Base-by-base conservation (phyloP, 73 alveolate species). In the Paramecium caudatum region DNA sequence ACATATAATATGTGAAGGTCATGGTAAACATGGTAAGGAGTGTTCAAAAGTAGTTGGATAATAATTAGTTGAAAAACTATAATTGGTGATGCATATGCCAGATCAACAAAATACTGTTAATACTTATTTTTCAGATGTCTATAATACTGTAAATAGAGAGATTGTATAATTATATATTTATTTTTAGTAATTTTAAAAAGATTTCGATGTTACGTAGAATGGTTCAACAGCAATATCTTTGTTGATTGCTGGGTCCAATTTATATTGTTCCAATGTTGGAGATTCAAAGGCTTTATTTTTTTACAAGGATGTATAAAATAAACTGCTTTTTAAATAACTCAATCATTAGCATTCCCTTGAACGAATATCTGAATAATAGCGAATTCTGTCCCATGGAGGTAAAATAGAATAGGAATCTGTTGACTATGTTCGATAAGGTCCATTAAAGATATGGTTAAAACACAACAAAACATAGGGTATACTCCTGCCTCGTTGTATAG, bases 1-100 rank as follows among this genome's bases (percentile, higher is more conserved):
- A 55, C 30, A 27, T 43, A 43, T 55, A 27, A 27, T 55, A 55
- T 55, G 80, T 55, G 80, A 55, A 27, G 80, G 80, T 49, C 70
- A 49, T 16, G 70, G 70, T 19, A 49, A 16, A 17, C 25, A 21
- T 49, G 80, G 80, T 27, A 55, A 55, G 23, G 80, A 55, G 30
- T 55, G 80, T 55, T 55, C 80, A 3, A 10, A 55, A 23, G 23
- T 12, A 27, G 80, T 55, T 55, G 30, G 30, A 27, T 23, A 55
- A 19, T 27, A 55, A 9, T 27, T 55, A 10, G 30, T 55, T 12
- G 80, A 55, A 25, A 55, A 55, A 55, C 80, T 55, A 5, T n/a
- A n/a, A n/a, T n/a, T n/a, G n/a, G n/a, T n/a, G n/a, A n/a, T n/a
- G n/a, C n/a, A n/a, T n/a, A n/a, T n/a, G n/a, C n/a, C n/a, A n/a